Percentiles rank a stretch among this genome's conserved stretches.
phyloP scores from a whole-genome alignment of 345 rosid genomes.

The Eutrema japonicum region DNA sequence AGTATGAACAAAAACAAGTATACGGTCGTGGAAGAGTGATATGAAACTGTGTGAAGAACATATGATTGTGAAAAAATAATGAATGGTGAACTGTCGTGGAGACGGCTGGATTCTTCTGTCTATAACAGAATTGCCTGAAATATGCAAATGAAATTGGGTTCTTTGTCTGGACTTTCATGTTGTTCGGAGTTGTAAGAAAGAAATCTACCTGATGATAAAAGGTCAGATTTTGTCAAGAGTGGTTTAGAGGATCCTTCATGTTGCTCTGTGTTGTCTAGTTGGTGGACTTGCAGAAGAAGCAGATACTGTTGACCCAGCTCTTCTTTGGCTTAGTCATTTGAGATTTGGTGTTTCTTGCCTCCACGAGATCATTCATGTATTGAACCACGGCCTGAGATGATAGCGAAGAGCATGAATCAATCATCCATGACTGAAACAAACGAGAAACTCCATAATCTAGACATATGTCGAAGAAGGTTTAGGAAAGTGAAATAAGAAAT shows the following conservation, averaged over 20 bases:
- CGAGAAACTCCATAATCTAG: background rate
- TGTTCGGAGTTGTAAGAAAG: conserved; percentile 1
- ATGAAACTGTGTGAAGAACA: background rate
- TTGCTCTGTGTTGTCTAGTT: conserved; percentile 75
- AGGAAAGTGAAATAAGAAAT: background rate
- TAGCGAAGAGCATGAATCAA: conserved; percentile 23
- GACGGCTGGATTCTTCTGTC: too few relatives aligned
- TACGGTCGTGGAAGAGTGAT: background rate
- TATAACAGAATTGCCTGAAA: conserved; percentile 14
- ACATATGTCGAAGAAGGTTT: background rate
- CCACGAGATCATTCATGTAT: conserved; percentile 77
- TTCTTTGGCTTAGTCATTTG: conserved; percentile 69
- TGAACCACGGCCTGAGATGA: conserved; percentile 77
- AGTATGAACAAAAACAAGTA: conserved; percentile 28
- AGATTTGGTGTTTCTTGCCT: conserved; percentile 59
- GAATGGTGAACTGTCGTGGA: background rate
- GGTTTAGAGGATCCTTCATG: conserved; percentile 45
- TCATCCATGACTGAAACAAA: conserved; percentile 21
- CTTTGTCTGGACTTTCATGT: conserved; percentile 13
- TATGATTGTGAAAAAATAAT: conserved; percentile 6
- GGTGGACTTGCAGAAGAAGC: conserved; percentile 66
- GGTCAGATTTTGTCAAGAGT: conserved; percentile 15
- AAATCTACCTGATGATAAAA: conserved; percentile 26
- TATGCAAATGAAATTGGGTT: background rate
- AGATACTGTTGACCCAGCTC: conserved; percentile 79